phyloP scores from a whole-genome alignment of 2,329 filamentous ascomycete species.

The Colletotrichum sp. region DNA sequence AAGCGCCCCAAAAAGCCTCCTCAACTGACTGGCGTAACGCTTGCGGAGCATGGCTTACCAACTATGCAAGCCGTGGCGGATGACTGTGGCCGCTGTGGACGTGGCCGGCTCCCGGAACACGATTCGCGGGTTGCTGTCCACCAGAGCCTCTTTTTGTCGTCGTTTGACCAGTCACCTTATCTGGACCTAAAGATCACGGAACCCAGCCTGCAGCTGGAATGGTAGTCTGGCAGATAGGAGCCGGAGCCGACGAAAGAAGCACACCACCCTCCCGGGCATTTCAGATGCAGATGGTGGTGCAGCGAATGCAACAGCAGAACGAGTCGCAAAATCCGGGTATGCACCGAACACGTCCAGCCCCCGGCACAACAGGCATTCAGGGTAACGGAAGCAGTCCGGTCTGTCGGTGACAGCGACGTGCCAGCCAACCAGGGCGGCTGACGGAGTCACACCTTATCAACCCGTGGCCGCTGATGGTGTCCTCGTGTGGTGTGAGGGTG shows the following conservation, averaged over 20 bases:
- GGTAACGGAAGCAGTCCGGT: conserved; percentile 5
- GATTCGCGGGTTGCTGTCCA: not conserved
- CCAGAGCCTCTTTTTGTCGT: not conserved
- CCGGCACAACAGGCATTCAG: not conserved
- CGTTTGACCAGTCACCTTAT: not conserved
- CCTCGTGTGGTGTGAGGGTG: conserved; percentile 1
- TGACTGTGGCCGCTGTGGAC: not conserved
- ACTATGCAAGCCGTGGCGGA: not conserved
- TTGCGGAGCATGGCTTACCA: conserved; percentile 1
- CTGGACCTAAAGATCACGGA: not conserved
- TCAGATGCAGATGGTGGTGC: conserved; percentile 1
- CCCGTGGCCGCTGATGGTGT: conserved; percentile 7
- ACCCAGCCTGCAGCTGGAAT: conserved; percentile 1
- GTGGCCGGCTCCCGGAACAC: not conserved
- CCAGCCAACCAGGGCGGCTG: conserved; percentile 11
- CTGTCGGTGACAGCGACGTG: conserved; percentile 10
- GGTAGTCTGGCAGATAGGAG: not conserved
- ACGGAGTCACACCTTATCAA: not conserved
- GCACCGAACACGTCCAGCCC: conserved; percentile 6
- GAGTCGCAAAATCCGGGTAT: not conserved
- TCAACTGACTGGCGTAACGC: conserved; percentile 18
- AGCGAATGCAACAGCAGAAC: not conserved
- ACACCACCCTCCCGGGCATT: not conserved
- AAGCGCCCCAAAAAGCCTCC: not conserved
- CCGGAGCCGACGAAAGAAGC: not conserved